Base-by-base conservation (phyloP, 371 early-diverging fungal species). In the Mucor saturninus region DNA sequence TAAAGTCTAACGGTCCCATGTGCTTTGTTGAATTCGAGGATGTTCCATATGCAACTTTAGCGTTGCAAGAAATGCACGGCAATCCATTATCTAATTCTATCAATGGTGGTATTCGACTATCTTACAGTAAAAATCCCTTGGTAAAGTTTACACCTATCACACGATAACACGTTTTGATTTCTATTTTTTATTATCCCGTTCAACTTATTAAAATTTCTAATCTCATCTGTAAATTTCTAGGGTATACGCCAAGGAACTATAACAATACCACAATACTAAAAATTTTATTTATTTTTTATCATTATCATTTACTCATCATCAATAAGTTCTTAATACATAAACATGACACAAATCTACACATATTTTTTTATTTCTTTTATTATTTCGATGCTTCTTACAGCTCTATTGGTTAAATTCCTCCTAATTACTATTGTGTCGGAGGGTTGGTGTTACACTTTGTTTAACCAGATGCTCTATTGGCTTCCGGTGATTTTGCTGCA, bases 101-200 rank as follows among this genome's bases (percentile, higher is more conserved):
- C 28, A 95, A 93, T 74, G 93, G 95, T 31, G 96, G 96, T 14
- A 95, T 97, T 62, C 89, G 97, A 14, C 85, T 97, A 31, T 91
- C 91, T 54, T 96, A 87, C 74, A 94, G 94, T 64, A 97, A 97
- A 83, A 97, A 97, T 73, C 96, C 97, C 26, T 81, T 95, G 94
- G 50, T 68, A 64, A 59, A 52, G 35, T 11, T 31, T 39, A 32
- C 13, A 7, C 62, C 54, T 61, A 62, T 60, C 54, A 65, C 30
- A 49, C 15, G 30, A 42, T 21, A 48, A 38, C 54, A 62, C 62
- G 61, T 67, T 48, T 42, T 39, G 30, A 35, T 13, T 54, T 50
- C n/a, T 57, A 6, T 21, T 59, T 49, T 54, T 39, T 61, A 54
- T 26, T 54, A 59, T 48, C 35, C 38, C 50, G 13, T 26, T 31